Evolutionary conservation across 2,329 filamentous ascomycete genomes (phyloP).

Genomic region (Colletotrichum tanaceti): DNA sequence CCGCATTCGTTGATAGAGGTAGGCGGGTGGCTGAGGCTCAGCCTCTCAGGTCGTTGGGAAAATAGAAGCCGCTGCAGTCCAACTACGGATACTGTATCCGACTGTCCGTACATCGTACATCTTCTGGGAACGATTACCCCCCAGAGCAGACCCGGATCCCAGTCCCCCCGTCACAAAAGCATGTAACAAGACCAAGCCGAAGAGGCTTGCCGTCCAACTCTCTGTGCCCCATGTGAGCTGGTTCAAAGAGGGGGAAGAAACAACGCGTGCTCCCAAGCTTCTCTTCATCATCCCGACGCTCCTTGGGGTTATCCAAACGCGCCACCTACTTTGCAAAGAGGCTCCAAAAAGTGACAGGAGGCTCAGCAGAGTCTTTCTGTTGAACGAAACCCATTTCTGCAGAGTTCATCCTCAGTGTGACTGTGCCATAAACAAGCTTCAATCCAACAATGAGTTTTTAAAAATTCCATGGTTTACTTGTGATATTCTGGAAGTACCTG

Average conservation of each 20-base stretch:
- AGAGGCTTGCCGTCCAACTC: neutral
- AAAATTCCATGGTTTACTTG: neutral
- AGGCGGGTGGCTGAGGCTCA: too few relatives aligned
- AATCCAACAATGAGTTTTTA: neutral
- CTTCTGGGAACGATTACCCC: neutral
- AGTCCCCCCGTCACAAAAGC: neutral
- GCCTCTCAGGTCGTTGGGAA: too few relatives aligned
- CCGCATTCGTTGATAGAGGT: slow-evolving; percentile 3
- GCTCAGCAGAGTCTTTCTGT: neutral
- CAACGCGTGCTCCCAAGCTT: neutral
- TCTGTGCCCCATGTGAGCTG: neutral
- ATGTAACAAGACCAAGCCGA: slow-evolving; percentile 1
- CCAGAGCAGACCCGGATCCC: neutral
- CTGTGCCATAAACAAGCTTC: too few relatives aligned
- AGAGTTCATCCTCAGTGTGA: neutral
- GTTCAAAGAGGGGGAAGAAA: neutral
- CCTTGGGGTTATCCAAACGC: too few relatives aligned
- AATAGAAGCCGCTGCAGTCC: too few relatives aligned
- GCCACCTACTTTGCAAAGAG: too few relatives aligned
- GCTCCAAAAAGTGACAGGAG: slow-evolving; percentile 43
- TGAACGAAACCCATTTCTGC: too few relatives aligned
- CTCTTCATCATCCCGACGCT: neutral
- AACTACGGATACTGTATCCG: too few relatives aligned
- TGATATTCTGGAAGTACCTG: neutral
- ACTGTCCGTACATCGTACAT: too few relatives aligned